phyloP scores from a whole-genome alignment of 2,329 filamentous ascomycete species.

The Claviceps digitariae region DNA sequence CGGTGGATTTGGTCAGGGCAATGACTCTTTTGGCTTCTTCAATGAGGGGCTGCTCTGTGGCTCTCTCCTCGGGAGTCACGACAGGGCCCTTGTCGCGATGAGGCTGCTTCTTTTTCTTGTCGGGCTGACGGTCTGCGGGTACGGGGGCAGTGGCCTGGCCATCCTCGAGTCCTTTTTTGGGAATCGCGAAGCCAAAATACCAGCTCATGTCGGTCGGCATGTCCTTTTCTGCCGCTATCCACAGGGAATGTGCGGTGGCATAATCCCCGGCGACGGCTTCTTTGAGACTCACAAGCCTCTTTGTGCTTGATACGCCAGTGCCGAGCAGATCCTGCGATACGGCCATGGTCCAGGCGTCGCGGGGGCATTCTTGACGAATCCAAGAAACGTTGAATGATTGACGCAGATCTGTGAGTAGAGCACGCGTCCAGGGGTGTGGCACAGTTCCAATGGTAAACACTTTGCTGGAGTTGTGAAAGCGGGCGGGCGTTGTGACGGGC shows the following conservation, averaged over 20 bases:
- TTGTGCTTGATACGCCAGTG: constrained; percentile 41
- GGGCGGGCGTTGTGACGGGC: constrained; percentile 50
- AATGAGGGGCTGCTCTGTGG: constrained; percentile 42
- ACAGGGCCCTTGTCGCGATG: constrained; percentile 34
- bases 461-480: constrained; percentile 57
- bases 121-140: constrained; percentile 12
- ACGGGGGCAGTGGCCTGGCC: constrained; percentile 13
- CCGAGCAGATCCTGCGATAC: constrained; percentile 59
- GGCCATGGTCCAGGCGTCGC: constrained; percentile 66
- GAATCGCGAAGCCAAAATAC: constrained; percentile 77
- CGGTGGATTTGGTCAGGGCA: constrained; percentile 30
- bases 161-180: constrained; percentile 38
- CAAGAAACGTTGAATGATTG: constrained; percentile 48
- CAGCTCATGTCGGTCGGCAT: constrained; percentile 67
- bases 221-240: constrained; percentile 59
- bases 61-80: constrained; percentile 37
- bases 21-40: constrained; percentile 32
- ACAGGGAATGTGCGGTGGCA: constrained; percentile 53
- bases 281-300: constrained; percentile 64
- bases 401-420: constrained; percentile 50
- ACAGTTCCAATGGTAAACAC: constrained; percentile 76
- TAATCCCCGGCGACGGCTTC: constrained; percentile 61
- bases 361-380: constrained; percentile 53
- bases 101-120: constrained; percentile 8
- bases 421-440: constrained; percentile 80